phyloP scores from a whole-genome alignment of 495 filamentous ascomycete genomes.

The Bryoglossum gracile region DNA sequence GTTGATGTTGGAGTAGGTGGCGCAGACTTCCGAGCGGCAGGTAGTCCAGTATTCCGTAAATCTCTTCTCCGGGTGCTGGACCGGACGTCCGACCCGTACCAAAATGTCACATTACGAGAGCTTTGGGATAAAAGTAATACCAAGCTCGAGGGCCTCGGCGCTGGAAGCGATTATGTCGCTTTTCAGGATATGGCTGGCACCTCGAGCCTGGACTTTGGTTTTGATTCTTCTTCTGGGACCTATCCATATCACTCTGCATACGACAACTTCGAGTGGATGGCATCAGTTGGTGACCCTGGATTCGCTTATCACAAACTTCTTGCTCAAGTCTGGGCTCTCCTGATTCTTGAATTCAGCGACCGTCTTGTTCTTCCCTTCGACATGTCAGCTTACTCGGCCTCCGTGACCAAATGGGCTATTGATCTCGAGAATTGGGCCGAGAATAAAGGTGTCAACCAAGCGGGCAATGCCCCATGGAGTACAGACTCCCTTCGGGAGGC shows the following conservation, averaged over 20 bases:
- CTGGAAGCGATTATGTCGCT: conserved; percentile 81
- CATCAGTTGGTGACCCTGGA: conserved; percentile 65
- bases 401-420: conserved; percentile 53
- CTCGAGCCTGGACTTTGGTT: conserved; percentile 81
- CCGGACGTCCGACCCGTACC: conserved; percentile 62
- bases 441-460: conserved; percentile 41
- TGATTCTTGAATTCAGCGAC: conserved; percentile 82
- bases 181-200: conserved; percentile 94
- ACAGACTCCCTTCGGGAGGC: conserved; percentile 55
- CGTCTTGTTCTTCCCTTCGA: conserved; percentile 77
- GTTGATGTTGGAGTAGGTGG: conserved; percentile 82
- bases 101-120: conserved; percentile 64
- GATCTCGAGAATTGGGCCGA: conserved; percentile 61
- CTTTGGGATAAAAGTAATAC: conserved; percentile 64
- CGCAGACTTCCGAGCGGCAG: conserved; percentile 62
- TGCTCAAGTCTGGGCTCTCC: conserved; percentile 68
- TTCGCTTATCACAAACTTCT: conserved; percentile 77
- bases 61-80: conserved; percentile 64
- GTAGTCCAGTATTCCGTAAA: conserved; percentile 68
- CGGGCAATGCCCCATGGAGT: conserved; percentile 37
- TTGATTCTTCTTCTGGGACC: conserved; percentile 56
- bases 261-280: conserved; percentile 86
- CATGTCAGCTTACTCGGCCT: conserved; percentile 58
- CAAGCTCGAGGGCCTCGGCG: conserved; percentile 63
- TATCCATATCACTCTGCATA: conserved; percentile 81